A percentile compares a stretch with the other conserved stretches of the same genome.
Evolutionary conservation across 768 basidiomycete genomes (phyloP).

Genomic region (Heimioporus sp.): DNA sequence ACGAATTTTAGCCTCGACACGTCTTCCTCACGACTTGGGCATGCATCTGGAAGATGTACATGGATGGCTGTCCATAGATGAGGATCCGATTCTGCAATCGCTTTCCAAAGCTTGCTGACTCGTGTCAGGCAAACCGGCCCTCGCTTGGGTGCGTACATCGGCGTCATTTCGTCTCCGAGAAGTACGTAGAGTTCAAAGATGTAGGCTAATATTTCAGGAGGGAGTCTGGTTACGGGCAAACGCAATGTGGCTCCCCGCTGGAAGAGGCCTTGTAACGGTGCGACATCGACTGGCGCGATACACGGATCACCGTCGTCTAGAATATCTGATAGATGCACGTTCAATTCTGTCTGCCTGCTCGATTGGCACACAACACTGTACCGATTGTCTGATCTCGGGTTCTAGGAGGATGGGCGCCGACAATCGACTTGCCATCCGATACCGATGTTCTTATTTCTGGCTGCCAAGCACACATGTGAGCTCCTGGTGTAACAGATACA

Average conservation of each 20-base stretch:
- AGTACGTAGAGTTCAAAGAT: conserved; percentile 11
- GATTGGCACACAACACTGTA: no score
- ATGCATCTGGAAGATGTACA: conserved; percentile 7
- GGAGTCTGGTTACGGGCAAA: conserved; percentile 10
- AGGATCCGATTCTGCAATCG: conserved; percentile 8
- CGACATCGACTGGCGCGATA: neutral
- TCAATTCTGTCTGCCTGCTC: neutral
- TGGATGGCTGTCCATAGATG: conserved; percentile 24
- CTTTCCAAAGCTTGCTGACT: conserved; percentile 22
- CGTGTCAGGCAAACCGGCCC: conserved; percentile 13
- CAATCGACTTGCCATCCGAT: neutral
- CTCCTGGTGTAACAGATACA: neutral
- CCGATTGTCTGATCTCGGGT: neutral
- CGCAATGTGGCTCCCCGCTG: neutral
- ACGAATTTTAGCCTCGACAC: neutral
- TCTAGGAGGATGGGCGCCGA: neutral
- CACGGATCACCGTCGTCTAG: neutral
- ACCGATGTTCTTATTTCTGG: neutral
- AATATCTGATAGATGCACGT: neutral
- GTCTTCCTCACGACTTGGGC: neutral
- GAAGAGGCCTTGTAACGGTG: neutral
- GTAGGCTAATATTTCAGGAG: conserved; percentile 35
- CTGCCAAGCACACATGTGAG: neutral
- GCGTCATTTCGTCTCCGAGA: neutral
- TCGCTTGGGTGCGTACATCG: neutral